A percentile compares a stretch with the other conserved stretches of the same genome.
Conservation (phyloP, 768 basidiomycete genomes). For the Hericium coralloides region DNA sequence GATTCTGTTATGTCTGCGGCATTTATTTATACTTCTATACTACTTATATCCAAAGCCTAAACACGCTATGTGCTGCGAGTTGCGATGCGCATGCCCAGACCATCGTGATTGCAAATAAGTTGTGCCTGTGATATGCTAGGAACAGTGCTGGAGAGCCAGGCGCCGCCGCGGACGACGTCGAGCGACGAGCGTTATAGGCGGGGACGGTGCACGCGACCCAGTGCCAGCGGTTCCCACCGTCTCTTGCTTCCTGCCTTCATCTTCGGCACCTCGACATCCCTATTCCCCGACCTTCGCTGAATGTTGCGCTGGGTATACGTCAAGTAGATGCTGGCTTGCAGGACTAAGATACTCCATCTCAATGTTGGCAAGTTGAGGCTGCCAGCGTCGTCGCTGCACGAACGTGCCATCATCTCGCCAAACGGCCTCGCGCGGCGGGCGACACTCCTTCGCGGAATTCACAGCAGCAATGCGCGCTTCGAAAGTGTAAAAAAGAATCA, state of each 20-base stretch:
- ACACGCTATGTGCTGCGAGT: no score
- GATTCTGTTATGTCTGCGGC: no score
- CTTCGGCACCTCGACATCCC: not conserved
- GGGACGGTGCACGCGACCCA: no score
- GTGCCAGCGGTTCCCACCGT: not conserved
- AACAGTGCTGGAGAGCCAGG: not conserved
- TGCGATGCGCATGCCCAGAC: no score
- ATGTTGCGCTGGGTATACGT: not conserved
- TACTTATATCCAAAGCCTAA: no score
- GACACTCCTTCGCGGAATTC: not conserved
- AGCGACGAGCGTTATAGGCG: no score
- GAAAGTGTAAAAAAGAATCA: conserved; percentile 1
- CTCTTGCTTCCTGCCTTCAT: not conserved
- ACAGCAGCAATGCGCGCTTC: not conserved
- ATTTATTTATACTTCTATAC: no score
- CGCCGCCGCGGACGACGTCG: no score
- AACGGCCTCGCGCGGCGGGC: not conserved
- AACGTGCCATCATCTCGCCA: not conserved
- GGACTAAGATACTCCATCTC: not conserved
- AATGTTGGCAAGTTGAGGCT: not conserved
- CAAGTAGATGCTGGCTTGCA: not conserved
- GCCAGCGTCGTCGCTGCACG: not conserved
- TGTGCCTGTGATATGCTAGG: not conserved
- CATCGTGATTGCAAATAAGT: no score
- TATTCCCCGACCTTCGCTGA: not conserved